Base-by-base conservation (phyloP, 768 basidiomycete species). In the Pisolithus marmoratus region DNA sequence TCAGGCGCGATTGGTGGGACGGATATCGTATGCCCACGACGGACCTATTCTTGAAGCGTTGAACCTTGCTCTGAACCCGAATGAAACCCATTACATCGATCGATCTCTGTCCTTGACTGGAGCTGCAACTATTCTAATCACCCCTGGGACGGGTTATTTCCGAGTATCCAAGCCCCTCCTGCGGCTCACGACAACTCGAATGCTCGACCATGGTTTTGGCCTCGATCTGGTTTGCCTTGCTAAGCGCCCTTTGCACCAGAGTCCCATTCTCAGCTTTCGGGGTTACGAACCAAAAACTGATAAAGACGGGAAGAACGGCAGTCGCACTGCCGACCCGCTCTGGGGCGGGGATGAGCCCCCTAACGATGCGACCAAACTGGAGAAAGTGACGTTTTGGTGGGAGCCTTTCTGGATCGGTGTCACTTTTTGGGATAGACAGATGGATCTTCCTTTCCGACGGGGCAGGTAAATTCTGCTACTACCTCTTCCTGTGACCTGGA, bases 41-140 rank as follows among this genome's bases (percentile, higher is more conserved):
- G 93, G 94, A 1, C 94, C 94, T 38, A 76, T 98, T n/a, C 79
- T 98, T 5, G 96, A 98, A 68, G 92, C 93, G 2, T 76, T 98
- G 48, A 98, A 98, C 62, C 78, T 99, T 42, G 90, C 84, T 1
- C 78, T 97, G 15, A 95, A 93, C 62, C 90, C 94, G 0, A 87
- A 87, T 15, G 95, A 98, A 69, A 90, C 87, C 2, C 92, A 96
- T 64, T 94, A 96, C 63, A 84, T 98, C 57, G 96, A 98, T 66
- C 85, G 96, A 19, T 96, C 95, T 29, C 73, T 98, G 8, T 90
- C 87, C 2, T 76, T 93, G 14, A 98, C 94, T 0, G 95, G 95
- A 20, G 71, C 85, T 1, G 82, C 84, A 14, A 90, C 87, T 3
- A 80, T 94, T 42, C 65, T 98, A 40, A 83, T 98, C 56, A 94